Evolutionary conservation across 2,329 filamentous ascomycete species (phyloP), one percentile per base, ranked within the genome.

Genomic region (Sphaerulina populicola): DNA sequence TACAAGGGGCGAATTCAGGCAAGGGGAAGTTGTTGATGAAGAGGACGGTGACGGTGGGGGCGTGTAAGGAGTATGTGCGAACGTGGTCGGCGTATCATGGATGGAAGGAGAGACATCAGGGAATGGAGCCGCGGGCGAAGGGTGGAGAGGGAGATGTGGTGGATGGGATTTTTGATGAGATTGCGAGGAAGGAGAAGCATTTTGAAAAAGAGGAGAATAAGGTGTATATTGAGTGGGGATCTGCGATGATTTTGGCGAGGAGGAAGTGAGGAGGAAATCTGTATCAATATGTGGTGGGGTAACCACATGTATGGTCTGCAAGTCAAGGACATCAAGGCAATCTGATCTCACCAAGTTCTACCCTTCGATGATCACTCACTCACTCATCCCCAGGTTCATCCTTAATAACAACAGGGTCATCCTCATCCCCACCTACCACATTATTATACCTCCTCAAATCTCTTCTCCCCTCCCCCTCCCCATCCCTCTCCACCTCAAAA

Each of bases 221-320:
- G 58, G 73, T 82, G 8, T 74, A 78, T 53, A 73, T 74, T 45
- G 78, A 82, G 57, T 83, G 81, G 80, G 81, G 79, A 0, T 81
- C 75, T 53, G 77, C 74, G 36, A 68, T 84, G 44, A 61, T 84
- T 39, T 69, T 83, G 70, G 78, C 78, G 12, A 74, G 74, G 64
- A 73, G 70, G 58, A 62, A 55, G 51, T 57, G 21, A 55, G 21
- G 2, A 5, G 38, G 8, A 35, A 8, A 35, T 11, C 7, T 11
- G 31, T 35, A n/a, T 35, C 10, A 42, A 27, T 27, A 23, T 23
- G 21, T 23, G 21, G 21, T 3, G 21, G 3, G 21, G n/a, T n/a
- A n/a, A n/a, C n/a, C n/a, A n/a, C n/a, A n/a, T n/a, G n/a, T n/a
- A n/a, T n/a, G n/a, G n/a, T n/a, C n/a, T n/a, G n/a, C n/a, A n/a